Percentiles rank a stretch among this genome's conserved stretches.
Conservation (phyloP, 2,329 filamentous ascomycete species). For the Cladosporium sp. region DNA sequence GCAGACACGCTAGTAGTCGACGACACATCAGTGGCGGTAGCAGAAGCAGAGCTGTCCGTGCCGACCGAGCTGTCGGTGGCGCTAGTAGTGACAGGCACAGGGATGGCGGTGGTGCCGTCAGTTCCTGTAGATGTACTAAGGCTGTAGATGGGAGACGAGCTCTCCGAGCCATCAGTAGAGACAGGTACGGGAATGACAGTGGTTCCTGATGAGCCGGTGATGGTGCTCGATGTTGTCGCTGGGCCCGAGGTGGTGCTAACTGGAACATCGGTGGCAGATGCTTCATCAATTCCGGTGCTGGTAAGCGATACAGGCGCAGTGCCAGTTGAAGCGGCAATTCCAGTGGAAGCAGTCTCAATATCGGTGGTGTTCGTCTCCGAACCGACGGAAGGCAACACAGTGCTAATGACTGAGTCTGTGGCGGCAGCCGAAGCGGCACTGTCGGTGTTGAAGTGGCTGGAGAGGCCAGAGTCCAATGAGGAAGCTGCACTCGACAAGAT, state of each 20-base stretch:
- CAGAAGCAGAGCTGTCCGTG: conserved; percentile 8
- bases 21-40: neutral
- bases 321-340: conserved; percentile 3
- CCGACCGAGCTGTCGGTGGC: conserved; percentile 5
- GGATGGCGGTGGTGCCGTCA: conserved; percentile 17
- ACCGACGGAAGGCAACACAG: neutral
- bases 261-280: conserved; percentile 27
- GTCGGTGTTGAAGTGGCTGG: conserved; percentile 15
- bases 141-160: conserved; percentile 12
- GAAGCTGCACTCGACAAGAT: conserved; percentile 34
- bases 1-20: neutral
- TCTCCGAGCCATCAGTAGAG: conserved; percentile 6
- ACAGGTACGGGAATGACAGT: conserved; percentile 19
- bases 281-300: neutral
- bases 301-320: conserved; percentile 1
- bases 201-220: conserved; percentile 20
- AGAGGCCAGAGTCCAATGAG: conserved; percentile 27
- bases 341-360: conserved; percentile 10
- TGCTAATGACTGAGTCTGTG: conserved; percentile 20
- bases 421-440: conserved; percentile 18
- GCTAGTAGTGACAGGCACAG: conserved; percentile 17
- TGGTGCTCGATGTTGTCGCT: conserved; percentile 20
- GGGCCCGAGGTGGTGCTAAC: conserved; percentile 23
- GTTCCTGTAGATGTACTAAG: conserved; percentile 16
- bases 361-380: conserved; percentile 8